These are phyloP conservation scores for Papiliotrema fonsecae DNA, from an alignment of 1,284 basidiomycete genomes.

Conservation along the genomic window DNA sequence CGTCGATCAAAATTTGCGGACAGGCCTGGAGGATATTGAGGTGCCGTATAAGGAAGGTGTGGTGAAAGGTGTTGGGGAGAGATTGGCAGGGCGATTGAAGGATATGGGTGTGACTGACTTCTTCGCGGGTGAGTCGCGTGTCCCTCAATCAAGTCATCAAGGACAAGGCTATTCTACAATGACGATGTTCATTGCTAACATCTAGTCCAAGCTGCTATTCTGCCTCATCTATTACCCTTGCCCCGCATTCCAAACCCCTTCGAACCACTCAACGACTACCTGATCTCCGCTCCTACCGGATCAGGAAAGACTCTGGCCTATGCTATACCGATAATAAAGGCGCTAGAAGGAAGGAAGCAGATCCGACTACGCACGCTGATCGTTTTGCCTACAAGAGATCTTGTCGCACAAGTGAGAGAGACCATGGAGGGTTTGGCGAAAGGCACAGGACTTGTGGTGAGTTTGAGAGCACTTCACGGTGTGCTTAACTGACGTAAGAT, in stretches of 20 bases:
- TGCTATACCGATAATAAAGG: conserved; percentile 85
- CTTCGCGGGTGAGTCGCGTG: conserved; percentile 67
- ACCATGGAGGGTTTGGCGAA: conserved; percentile 80
- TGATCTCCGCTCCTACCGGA: conserved; percentile 96
- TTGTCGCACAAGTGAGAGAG: conserved; percentile 89
- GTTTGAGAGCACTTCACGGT: conserved; percentile 8
- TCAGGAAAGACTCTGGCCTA: conserved; percentile 97
- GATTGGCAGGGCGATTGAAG: conserved; percentile 59
- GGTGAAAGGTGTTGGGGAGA: conserved; percentile 56
- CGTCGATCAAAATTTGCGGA: conserved; percentile 57
- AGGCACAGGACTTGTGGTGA: conserved; percentile 79
- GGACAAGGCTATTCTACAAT: too few species aligned
- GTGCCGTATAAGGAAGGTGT: conserved; percentile 33
- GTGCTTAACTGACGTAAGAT: conserved; percentile 29
- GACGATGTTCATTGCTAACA: conserved; percentile 2
- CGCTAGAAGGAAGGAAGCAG: conserved; percentile 65
- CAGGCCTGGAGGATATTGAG: conserved; percentile 52
- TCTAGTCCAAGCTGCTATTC: conserved; percentile 41
- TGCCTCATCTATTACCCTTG: conserved; percentile 36
- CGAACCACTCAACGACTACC: conserved; percentile 70
- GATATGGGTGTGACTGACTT: conserved; percentile 74
- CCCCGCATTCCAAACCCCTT: conserved; percentile 62
- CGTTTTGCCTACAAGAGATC: conserved; percentile 88
- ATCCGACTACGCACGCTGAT: conserved; percentile 85
- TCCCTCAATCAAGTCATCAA: too few species aligned